Evolutionary conservation across 1,284 basidiomycete species (phyloP), one percentile per base, ranked within the genome.

Genomic region (Hemileia vastatrix): DNA sequence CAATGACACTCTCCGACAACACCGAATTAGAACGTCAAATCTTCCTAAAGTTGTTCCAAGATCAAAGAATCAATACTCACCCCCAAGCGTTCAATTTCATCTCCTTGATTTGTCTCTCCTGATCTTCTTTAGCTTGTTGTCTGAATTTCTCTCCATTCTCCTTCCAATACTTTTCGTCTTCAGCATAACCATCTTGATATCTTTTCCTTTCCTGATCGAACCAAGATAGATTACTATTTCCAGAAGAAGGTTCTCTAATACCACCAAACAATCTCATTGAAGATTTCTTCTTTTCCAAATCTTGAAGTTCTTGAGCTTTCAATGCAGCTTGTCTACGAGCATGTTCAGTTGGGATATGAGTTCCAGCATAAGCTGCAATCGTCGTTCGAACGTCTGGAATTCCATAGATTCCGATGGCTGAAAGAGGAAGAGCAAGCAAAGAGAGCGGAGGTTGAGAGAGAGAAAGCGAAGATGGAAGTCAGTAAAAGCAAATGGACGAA

Each of bases 41-140:
- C n/a, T n/a, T n/a, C n/a, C n/a, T n/a, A n/a, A n/a, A n/a, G n/a
- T n/a, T n/a, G n/a, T n/a, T n/a, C n/a, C n/a, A n/a, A n/a, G n/a
- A n/a, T n/a, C n/a, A n/a, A n/a, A n/a, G n/a, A n/a, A n/a, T n/a
- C n/a, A n/a, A n/a, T n/a, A n/a, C n/a, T n/a, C n/a, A n/a, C n/a
- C n/a, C n/a, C n/a, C n/a, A n/a, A n/a, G n/a, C n/a, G n/a, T 69
- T 72, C 21, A 72, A 31, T 63, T 74, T 74, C 72, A 75, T 73
- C 33, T 75, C 71, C n/a, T 65, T 54, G 45, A 75, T 64, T 66
- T 73, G 71, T 24, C 66, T 58, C 40, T 75, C 72, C 66, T 74
- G 72, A 36, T 75, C 73, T 45, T 75, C 73, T 62, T 71, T 70
- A 13, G 69, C 69, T 59, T 72, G 70, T 55, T 68, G 65, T 32